Base-by-base conservation (phyloP, 106 monocot species). In the Amphibolis antarctica region DNA sequence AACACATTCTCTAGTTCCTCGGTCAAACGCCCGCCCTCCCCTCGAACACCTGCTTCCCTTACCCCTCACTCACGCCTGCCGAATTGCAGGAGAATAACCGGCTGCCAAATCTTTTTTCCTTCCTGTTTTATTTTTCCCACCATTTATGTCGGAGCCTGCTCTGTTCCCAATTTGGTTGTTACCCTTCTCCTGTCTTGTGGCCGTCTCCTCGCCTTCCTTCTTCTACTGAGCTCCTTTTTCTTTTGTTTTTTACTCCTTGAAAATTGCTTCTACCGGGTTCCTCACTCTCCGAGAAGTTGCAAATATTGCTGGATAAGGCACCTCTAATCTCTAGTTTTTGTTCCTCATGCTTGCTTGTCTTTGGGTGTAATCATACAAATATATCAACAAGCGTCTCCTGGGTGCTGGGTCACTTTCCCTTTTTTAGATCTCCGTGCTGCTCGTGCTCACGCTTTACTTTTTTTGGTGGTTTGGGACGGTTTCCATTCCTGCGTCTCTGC, bases 381-480 rank as follows among this genome's bases (percentile, higher is more conserved):
- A n/a, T 2, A 6, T 61, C 2, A 20, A 43, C 42, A 20, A 10
- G 11, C 42, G 11, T 1, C 3, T 64, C 26, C 9, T 47, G 19
- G 21, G 18, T 60, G 24, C 28, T 31, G 22, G 44, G 10, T n/a
- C 25, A 27, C 26, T 64, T 64, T 46, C 0, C 47, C 36, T 24
- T 64, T 64, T 64, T 64, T 17, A 48, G 46, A 64, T 64, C 64
- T 64, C 46, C 12, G 47, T 64, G 42, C 1, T 17, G 4, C 21
- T 7, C 43, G n/a, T 18, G 61, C 17, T 20, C 10, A 26, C 3
- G 9, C 14, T 31, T 28, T 60, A 12, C 29, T 30, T 20, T 28
- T 43, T 12, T 44, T 36, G 11, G 60, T 43, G 20, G 25, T 55
- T 55, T 55, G 55, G 55, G 55, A 24, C 25, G 21, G 10, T 44